Percentiles rank a stretch among this genome's conserved stretches.
Conservation (phyloP, 1,284 basidiomycete species). For the Coriolopsis trogii region DNA sequence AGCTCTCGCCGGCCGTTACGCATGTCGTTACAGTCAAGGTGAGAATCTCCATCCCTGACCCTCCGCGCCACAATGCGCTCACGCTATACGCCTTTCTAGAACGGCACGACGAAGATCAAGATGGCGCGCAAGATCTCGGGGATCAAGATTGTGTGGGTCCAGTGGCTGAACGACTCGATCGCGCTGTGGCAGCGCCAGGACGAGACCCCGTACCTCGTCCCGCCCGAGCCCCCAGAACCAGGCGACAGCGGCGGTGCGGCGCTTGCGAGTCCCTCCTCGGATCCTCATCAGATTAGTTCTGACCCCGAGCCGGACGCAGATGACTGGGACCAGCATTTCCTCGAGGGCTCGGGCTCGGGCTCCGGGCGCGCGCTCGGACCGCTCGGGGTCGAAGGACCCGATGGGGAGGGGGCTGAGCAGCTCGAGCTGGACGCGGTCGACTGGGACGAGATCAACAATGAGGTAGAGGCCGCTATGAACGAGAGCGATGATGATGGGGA, state of each 20-base stretch:
- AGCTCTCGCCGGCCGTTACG: constrained; percentile 72
- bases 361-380: constrained; percentile 17
- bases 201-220: constrained; percentile 73
- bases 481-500: constrained; percentile 68
- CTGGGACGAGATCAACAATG: constrained; percentile 83
- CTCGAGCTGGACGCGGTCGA: constrained; percentile 60
- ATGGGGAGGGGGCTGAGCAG: constrained; percentile 26
- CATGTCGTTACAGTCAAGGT: constrained; percentile 93
- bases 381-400: constrained; percentile 25
- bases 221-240: constrained; percentile 35
- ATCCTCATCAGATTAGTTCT: constrained; percentile 60
- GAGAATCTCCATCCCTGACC: constrained; percentile 15
- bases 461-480: constrained; percentile 86
- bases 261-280: constrained; percentile 49
- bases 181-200: constrained; percentile 79
- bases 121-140: constrained; percentile 69
- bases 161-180: constrained; percentile 89
- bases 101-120: constrained; percentile 91
- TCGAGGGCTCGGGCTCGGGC: constrained; percentile 29
- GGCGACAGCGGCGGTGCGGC: constrained; percentile 19
- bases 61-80: not conserved
- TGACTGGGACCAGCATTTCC: constrained; percentile 63
- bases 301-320: constrained; percentile 68
- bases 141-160: constrained; percentile 83
- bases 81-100: constrained; percentile 41